Evolutionary conservation across 306 rosid genomes (phyloP).

Genomic region (Fragaria nilgerrensis): DNA sequence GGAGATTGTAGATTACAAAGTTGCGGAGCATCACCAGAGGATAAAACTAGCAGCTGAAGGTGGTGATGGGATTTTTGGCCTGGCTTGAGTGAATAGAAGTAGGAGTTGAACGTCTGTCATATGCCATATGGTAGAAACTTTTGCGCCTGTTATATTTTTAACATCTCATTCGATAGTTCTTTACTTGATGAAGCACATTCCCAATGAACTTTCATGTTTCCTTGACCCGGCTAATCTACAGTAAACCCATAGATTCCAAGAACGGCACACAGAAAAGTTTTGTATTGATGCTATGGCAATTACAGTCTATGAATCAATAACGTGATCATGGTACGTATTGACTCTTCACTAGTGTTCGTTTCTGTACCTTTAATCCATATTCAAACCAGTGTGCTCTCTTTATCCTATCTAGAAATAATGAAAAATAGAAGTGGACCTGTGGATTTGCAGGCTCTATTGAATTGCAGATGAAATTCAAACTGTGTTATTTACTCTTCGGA

Average conservation of each 20-base stretch:
- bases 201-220: background rate
- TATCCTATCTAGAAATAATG: background rate
- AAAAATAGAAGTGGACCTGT: background rate
- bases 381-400: background rate
- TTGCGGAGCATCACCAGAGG: conserved; percentile 86
- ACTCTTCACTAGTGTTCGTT: background rate
- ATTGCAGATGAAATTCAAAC: too few relatives aligned
- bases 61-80: conserved; percentile 30
- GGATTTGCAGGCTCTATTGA: background rate
- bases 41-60: conserved; percentile 81
- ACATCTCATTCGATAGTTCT: background rate
- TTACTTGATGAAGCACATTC: background rate
- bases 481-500: too few relatives aligned
- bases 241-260: background rate
- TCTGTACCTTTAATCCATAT: background rate
- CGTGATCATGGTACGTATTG: background rate
- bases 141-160: background rate
- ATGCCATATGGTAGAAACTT: background rate
- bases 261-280: background rate
- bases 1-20: conserved; percentile 90
- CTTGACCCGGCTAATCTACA: background rate
- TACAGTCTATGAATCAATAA: background rate
- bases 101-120: background rate
- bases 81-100: conserved; percentile 9
- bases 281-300: background rate